Evolutionary conservation across 2,329 filamentous ascomycete species (phyloP).

Genomic region (Aspergillus alliaceus): DNA sequence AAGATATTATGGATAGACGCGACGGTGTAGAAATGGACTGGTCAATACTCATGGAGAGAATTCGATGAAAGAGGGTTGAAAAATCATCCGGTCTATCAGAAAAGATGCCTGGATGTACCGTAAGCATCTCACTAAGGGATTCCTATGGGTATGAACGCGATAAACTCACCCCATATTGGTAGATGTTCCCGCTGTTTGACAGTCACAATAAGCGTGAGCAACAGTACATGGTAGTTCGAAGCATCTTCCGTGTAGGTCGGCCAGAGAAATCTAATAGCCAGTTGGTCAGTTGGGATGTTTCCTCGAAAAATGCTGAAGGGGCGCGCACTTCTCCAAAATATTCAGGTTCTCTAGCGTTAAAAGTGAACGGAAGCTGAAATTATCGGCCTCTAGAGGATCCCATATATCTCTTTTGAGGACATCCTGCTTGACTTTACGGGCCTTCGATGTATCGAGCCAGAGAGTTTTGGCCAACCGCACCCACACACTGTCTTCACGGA

Average conservation of each 20-base stretch:
- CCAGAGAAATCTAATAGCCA: slow-evolving; percentile 76
- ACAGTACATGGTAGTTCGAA: slow-evolving; percentile 86
- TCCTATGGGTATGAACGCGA: neutral
- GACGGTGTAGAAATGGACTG: slow-evolving; percentile 64
- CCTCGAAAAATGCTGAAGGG: neutral
- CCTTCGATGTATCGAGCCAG: slow-evolving; percentile 73
- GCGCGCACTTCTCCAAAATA: slow-evolving; percentile 72
- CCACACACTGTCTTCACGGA: slow-evolving; percentile 49
- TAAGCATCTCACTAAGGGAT: slow-evolving; percentile 29
- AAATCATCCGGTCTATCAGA: slow-evolving; percentile 76
- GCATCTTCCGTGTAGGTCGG: slow-evolving; percentile 85
- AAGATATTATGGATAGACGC: slow-evolving; percentile 80
- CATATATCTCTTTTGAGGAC: slow-evolving; percentile 85
- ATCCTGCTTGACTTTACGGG: slow-evolving; percentile 75
- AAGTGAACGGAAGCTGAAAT: slow-evolving; percentile 75
- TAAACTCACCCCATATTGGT: slow-evolving; percentile 75
- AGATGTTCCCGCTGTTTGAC: slow-evolving; percentile 85
- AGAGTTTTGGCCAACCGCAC: slow-evolving; percentile 75
- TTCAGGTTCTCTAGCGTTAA: slow-evolving; percentile 86
- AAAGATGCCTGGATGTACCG: slow-evolving; percentile 63
- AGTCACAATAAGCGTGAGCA: slow-evolving; percentile 82
- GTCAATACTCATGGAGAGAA: slow-evolving; percentile 83
- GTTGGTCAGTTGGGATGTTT: slow-evolving; percentile 17
- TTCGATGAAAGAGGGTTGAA: slow-evolving; percentile 81
- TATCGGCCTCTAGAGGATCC: slow-evolving; percentile 79